Conservation (phyloP, 345 rosid species). For the Lepidium sativum region DNA sequence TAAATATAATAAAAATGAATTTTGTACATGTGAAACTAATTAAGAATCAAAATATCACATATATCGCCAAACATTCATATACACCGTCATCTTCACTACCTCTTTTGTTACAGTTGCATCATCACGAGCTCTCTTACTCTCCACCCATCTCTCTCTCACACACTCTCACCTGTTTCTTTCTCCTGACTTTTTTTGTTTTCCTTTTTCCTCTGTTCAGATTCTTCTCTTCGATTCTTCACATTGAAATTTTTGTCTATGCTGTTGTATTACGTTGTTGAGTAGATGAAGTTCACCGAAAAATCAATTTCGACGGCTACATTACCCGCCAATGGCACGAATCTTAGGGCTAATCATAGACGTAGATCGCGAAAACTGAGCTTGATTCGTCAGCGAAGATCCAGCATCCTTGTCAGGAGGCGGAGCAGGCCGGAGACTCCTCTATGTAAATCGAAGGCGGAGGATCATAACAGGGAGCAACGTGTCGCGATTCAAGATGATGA, state of each 20-base stretch:
- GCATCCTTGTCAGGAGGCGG: slow-evolving; percentile 33
- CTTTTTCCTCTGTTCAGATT: not conserved
- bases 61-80: not conserved
- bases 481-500: slow-evolving; percentile 25
- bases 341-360: slow-evolving; percentile 8
- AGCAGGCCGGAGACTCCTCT: slow-evolving; percentile 60
- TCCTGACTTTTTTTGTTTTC: not conserved
- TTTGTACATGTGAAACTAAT: not conserved
- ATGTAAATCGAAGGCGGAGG: slow-evolving; percentile 53
- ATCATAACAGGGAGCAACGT: slow-evolving; percentile 19
- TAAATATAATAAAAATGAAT: not conserved
- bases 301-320: slow-evolving; percentile 30
- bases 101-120: not conserved
- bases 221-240: not conserved
- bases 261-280: not conserved
- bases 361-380: slow-evolving; percentile 35
- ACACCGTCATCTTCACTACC: not conserved
- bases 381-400: slow-evolving; percentile 35
- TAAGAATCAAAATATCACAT: not conserved
- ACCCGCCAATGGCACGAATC: slow-evolving; percentile 38
- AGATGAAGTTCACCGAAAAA: slow-evolving; percentile 60
- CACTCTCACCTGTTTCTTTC: not conserved
- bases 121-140: slow-evolving; percentile 14
- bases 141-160: not conserved
- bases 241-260: not conserved